Conservation (phyloP, 805 yeast genomes). For the Wickerhamiella siamensis region DNA sequence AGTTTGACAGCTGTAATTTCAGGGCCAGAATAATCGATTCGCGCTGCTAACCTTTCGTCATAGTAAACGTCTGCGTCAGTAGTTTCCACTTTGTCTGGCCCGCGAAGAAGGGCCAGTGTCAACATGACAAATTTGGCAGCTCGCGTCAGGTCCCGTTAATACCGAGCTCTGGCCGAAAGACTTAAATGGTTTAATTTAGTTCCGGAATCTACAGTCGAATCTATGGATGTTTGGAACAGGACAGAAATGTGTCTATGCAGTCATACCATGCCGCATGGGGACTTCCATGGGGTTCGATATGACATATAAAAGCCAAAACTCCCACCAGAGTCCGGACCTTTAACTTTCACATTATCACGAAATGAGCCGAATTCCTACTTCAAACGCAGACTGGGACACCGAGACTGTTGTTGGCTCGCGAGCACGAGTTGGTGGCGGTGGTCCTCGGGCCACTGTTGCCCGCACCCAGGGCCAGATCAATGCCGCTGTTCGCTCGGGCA, state of each 20-base stretch:
- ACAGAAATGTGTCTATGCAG: not conserved
- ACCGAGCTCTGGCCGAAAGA: too few relatives aligned
- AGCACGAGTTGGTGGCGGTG: slow-evolving; percentile 70
- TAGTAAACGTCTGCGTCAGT: not conserved
- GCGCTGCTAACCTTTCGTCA: not conserved
- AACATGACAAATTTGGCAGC: slow-evolving; percentile 1
- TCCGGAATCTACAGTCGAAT: too few relatives aligned
- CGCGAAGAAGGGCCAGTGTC: slow-evolving; percentile 1
- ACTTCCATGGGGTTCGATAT: too few relatives aligned
- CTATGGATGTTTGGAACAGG: too few relatives aligned
- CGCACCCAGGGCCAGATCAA: slow-evolving; percentile 65
- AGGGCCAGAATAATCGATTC: not conserved
- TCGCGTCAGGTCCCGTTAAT: too few relatives aligned
- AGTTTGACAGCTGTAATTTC: not conserved
- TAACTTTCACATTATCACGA: not conserved
- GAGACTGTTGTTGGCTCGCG: slow-evolving; percentile 80
- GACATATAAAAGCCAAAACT: too few relatives aligned
- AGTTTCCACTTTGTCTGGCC: not conserved
- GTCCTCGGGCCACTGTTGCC: slow-evolving; percentile 77
- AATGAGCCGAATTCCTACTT: slow-evolving; percentile 18
- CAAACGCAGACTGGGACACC: slow-evolving; percentile 66
- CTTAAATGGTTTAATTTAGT: too few relatives aligned
- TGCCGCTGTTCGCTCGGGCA: slow-evolving; percentile 88
- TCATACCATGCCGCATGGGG: too few relatives aligned
- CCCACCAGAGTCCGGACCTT: too few relatives aligned